Evolutionary conservation across 306 rosid genomes (phyloP), one percentile per base, ranked within the genome.

Genomic region (peach (Prunus persica)): DNA sequence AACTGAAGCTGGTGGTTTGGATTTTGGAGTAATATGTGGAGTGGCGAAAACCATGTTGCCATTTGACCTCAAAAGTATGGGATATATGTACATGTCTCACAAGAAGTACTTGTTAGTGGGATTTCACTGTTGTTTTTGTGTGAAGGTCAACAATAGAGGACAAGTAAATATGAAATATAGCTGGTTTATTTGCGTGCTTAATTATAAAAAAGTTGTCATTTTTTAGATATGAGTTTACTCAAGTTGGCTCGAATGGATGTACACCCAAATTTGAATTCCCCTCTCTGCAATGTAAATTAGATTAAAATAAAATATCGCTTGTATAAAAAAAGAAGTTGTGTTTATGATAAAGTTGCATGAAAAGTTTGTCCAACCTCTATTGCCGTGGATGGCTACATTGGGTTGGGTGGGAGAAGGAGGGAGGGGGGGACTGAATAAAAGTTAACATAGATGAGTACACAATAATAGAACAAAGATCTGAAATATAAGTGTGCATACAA

Each of bases 141-240:
- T 87, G 24, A 56, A 86, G 84, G 95, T 92, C 97, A 94, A 94
- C 96, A 90, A 65, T 87, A 90, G 72, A 85, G 86, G 89, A 93
- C 90, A 88, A 83, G 65, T 14, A 38, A 70, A 70, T 51, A 11
- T 30, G 50, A 52, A 19, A 55, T 64, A 57, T 74, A 19, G 57
- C 52, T 61, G 64, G 67, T 47, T 41, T 49, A 22, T 54, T 54
- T 58, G 41, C 28, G 46, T 51, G 15, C 11, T 15, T 55, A 52
- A 77, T 58, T 13, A 18, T 22, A 18, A 63, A 62, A 63, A 18
- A 38, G 9, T 41, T 12, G 43, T 24, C 32, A 19, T 76, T 52
- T 56, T 34, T 34, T 2, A 34, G 0, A 34, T 1, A 32, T 32
- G 34, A 1, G 1, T 6, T 32, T 32, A 32, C 1, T 32, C 5